Evolutionary conservation across 2,329 filamentous ascomycete genomes (phyloP).

Genomic region (Pseudogymnoascus sp.): DNA sequence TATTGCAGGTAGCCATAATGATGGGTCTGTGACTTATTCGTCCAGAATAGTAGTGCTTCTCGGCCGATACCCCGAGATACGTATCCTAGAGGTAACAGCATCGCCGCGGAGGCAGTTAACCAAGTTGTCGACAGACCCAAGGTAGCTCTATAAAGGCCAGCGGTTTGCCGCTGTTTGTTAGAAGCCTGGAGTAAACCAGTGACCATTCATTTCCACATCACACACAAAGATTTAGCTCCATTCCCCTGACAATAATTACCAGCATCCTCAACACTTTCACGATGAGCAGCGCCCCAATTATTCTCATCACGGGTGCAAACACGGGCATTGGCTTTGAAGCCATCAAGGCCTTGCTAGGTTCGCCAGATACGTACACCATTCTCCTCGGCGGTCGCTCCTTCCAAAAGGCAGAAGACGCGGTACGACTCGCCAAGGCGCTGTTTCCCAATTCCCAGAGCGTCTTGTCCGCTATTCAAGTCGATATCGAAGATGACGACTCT

Average conservation of each 20-base stretch:
- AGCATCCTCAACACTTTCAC: background rate
- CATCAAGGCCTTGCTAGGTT: constrained; percentile 18
- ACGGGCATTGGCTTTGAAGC: constrained; percentile 34
- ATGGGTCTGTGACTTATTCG: background rate
- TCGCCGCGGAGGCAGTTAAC: background rate
- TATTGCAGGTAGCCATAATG: background rate
- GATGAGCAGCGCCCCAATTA: constrained; percentile 10
- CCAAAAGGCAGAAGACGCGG: constrained; percentile 34
- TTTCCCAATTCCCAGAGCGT: constrained; percentile 26
- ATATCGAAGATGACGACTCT: constrained; percentile 27
- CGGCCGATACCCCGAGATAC: background rate
- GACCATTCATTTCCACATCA: background rate
- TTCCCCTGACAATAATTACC: background rate
- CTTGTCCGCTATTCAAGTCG: constrained; percentile 23
- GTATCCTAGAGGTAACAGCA: background rate
- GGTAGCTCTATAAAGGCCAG: background rate
- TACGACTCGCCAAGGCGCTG: constrained; percentile 25
- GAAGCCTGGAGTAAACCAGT: background rate
- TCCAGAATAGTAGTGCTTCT: background rate
- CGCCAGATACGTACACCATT: constrained; percentile 24
- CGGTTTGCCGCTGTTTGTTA: background rate
- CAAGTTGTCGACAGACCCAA: background rate
- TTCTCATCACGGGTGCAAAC: constrained; percentile 35
- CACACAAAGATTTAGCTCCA: background rate
- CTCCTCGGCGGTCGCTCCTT: constrained; percentile 35